Evolutionary conservation across 176 grass and related monocot genomes (phyloP), one percentile per base, ranked within the genome.

Genomic region (Alloteropsis semialata): DNA sequence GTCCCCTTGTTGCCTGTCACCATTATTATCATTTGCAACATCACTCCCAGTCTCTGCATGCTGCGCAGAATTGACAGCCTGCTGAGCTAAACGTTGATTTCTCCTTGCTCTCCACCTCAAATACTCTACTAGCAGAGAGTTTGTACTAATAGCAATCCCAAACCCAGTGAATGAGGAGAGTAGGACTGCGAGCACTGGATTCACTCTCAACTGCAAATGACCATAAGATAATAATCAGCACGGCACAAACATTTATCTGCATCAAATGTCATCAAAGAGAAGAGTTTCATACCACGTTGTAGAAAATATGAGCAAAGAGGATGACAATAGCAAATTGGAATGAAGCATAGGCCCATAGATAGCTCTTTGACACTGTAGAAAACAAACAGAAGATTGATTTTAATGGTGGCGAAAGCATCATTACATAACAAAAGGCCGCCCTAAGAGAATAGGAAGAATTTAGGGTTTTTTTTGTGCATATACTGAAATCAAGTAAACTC

Each of bases 281-380:
- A 81, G 51, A 81, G 41, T 53, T 74, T 0, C 92, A 25, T 93
- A 99, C 96, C 91, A 88, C 89, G 0, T 93, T 89, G 86, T 96
- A 99, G 83, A 99, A 99, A 62, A 96, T 85, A 76, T 99, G 93
- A 61, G 96, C 87, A 90, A 99, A 94, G n/a, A 99, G 72, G 76
- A 99, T 96, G 65, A 99, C 93, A 17, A 96, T 82, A 78, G 93
- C 96, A 94, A 99, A 99, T 64, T 99, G 96, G 82, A 96, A 99
- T 14, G 96, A 88, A 27, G 96, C 96, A 78, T 95, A 99, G 36
- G 93, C 93, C 96, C 96, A 99, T 24, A 96, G 77, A 83, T 96
- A 99, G 71, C 74, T 90, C 57, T 88, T 99, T 32, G 76, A 92
- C 69, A 99, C 96, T 99, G 89, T 46, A 66, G 24, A 3, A 3